These are phyloP conservation scores for Eutrema salsugineum DNA, from an alignment of 441 rosid genomes.

Conservation along the genomic window DNA sequence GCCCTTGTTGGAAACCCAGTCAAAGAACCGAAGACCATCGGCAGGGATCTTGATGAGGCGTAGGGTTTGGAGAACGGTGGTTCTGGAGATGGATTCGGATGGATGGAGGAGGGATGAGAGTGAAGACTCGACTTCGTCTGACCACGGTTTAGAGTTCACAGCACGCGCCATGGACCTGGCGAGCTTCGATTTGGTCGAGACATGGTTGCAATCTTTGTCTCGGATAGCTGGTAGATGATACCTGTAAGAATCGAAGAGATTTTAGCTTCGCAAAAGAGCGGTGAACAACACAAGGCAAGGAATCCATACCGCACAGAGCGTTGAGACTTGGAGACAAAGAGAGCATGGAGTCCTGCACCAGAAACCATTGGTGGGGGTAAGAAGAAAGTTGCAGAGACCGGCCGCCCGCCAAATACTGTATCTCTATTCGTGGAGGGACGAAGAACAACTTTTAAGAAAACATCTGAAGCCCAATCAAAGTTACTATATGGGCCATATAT, in stretches of 20 bases:
- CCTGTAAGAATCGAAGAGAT: neutral
- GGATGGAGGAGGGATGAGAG: constrained; percentile 45
- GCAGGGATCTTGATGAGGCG: constrained; percentile 48
- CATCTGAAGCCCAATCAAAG: neutral
- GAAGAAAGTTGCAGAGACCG: neutral
- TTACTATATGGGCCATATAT: neutral
- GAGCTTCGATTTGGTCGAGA: constrained; percentile 34
- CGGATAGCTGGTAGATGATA: neutral
- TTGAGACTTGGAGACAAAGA: constrained; percentile 4
- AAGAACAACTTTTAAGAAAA: neutral
- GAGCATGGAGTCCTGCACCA: neutral
- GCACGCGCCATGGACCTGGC: constrained; percentile 52
- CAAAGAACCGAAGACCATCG: constrained; percentile 60
- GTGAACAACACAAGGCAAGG: neutral
- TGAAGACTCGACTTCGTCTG: constrained; percentile 52
- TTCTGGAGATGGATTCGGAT: constrained; percentile 45
- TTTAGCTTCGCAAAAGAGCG: neutral
- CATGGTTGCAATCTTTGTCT: neutral
- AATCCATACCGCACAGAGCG: neutral
- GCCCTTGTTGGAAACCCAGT: constrained; percentile 46
- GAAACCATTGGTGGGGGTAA: neutral
- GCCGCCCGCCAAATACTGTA: neutral
- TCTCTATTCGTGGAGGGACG: no score
- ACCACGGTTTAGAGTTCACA: constrained; percentile 51
- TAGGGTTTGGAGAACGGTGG: constrained; percentile 52